Evolutionary conservation across 2,329 filamentous ascomycete genomes (phyloP).

Genomic region (Phialophora tarda): DNA sequence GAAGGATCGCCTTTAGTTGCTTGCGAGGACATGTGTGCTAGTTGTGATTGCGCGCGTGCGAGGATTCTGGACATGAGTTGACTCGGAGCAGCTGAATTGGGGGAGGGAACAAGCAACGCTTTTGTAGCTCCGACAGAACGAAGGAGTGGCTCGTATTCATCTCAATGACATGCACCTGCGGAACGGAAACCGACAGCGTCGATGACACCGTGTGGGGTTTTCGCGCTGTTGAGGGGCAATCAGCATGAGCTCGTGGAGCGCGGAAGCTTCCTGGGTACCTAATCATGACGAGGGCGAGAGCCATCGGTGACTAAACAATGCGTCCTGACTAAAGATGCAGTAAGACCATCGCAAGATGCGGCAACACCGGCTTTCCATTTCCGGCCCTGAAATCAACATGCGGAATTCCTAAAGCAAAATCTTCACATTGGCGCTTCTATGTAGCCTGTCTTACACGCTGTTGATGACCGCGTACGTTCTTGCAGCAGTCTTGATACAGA

Average conservation of each 20-base stretch:
- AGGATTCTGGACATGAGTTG: slow-evolving; percentile 28
- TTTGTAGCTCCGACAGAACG: slow-evolving; percentile 12
- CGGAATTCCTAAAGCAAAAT: background rate
- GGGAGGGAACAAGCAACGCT: slow-evolving; percentile 4
- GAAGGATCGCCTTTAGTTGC: slow-evolving; percentile 6
- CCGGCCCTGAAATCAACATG: slow-evolving; percentile 1
- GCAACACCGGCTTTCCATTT: slow-evolving; percentile 12
- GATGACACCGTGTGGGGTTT: slow-evolving; percentile 9
- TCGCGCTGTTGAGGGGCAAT: background rate
- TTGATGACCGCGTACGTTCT: background rate
- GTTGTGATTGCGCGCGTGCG: slow-evolving; percentile 20
- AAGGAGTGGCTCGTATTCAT: background rate
- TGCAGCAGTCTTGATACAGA: slow-evolving; percentile 8
- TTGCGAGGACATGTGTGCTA: slow-evolving; percentile 18
- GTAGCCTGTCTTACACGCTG: background rate
- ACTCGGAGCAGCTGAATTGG: slow-evolving; percentile 13
- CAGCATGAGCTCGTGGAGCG: background rate
- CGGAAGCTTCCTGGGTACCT: no score
- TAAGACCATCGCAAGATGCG: slow-evolving; percentile 13
- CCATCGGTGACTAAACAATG: slow-evolving; percentile 20
- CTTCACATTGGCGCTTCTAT: background rate
- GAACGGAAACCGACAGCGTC: background rate
- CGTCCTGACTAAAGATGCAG: slow-evolving; percentile 31
- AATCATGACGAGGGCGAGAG: slow-evolving; percentile 1
- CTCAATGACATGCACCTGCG: background rate